These are phyloP conservation scores for Globisporangium heterothallicum DNA, from an alignment of 352 stramenopile genomes.

Conservation along the genomic window DNA sequence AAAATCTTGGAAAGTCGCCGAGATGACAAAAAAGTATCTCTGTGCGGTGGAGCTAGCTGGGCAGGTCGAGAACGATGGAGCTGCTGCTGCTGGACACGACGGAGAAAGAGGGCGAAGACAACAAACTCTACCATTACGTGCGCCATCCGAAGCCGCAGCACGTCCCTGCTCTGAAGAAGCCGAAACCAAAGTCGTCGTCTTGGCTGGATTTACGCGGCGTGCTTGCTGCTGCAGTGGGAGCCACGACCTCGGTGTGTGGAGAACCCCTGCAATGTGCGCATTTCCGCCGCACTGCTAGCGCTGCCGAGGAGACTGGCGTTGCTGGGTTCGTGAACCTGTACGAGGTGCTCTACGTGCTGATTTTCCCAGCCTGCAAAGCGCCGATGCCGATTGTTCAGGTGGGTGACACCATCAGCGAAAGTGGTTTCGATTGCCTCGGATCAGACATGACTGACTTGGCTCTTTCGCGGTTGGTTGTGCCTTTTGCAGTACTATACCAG, in stretches of 20 bases:
- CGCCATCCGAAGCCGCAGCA: background rate
- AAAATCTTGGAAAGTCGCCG: constrained; percentile 13
- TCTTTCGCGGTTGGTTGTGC: constrained; percentile 4
- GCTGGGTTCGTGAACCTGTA: constrained; percentile 44
- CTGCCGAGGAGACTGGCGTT: constrained; percentile 10
- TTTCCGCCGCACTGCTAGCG: constrained; percentile 15
- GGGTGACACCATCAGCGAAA: background rate
- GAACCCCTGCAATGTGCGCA: constrained; percentile 32
- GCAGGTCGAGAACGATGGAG: too few species aligned
- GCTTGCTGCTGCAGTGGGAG: constrained; percentile 47
- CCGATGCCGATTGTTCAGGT: constrained; percentile 20
- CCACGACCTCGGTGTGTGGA: constrained; percentile 39
- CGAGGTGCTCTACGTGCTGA: constrained; percentile 51
- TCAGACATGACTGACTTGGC: too few species aligned
- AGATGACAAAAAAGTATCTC: too few species aligned
- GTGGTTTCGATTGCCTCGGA: background rate
- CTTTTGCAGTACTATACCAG: constrained; percentile 41
- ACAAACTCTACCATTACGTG: constrained; percentile 41
- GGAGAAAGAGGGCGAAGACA: constrained; percentile 68
- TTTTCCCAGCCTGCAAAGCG: constrained; percentile 22
- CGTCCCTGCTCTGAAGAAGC: too few species aligned
- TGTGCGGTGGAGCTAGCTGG: too few species aligned
- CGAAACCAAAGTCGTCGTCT: background rate
- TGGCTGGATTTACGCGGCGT: constrained; percentile 52
- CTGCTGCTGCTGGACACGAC: constrained; percentile 56